phyloP scores from a whole-genome alignment of 306 rosid species.

The Sphenostylis stenocarpa region DNA sequence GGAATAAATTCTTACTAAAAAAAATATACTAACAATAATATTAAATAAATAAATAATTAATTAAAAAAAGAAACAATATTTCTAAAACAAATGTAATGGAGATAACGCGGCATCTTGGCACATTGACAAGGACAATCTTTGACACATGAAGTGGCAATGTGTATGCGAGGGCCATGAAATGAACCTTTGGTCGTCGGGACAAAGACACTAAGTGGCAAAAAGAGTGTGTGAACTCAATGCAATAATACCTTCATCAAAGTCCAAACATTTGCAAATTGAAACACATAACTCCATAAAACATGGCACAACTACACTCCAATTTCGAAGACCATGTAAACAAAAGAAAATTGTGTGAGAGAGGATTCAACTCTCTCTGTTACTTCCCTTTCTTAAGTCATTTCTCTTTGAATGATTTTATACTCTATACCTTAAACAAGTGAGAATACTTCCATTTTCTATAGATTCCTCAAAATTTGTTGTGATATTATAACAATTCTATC shows the following conservation, averaged over 20 bases:
- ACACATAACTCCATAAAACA: conserved; percentile 10
- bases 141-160: not conserved
- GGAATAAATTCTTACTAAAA: not conserved
- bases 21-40: no score
- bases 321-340: conserved; percentile 24
- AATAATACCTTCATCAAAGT: not conserved
- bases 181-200: conserved; percentile 6
- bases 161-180: conserved; percentile 13
- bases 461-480: not conserved
- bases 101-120: conserved; percentile 9
- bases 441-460: conserved; percentile 15
- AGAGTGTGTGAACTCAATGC: conserved; percentile 45
- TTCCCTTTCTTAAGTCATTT: conserved; percentile 37
- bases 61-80: no score
- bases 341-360: not conserved
- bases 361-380: conserved; percentile 24
- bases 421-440: not conserved
- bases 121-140: not conserved
- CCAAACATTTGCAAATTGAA: conserved; percentile 25
- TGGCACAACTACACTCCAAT: conserved; percentile 8
- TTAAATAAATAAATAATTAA: no score
- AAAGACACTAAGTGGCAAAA: conserved; percentile 16
- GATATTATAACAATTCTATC: not conserved
- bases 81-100: no score
- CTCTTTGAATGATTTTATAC: conserved; percentile 40